phyloP scores from a whole-genome alignment of 805 yeast species.

The Candida pini region DNA sequence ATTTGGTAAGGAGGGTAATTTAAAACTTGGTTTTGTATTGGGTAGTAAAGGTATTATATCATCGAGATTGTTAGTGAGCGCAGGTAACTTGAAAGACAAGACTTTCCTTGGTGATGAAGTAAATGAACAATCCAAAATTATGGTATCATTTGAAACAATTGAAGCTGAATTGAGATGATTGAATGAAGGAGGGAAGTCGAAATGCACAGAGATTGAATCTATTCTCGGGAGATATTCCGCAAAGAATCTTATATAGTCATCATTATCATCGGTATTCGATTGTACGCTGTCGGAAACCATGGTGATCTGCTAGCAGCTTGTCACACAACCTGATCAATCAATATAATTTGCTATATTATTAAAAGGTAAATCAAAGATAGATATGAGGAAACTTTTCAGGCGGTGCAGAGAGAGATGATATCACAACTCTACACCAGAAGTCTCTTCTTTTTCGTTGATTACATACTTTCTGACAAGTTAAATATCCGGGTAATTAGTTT shows the following conservation, averaged over 20 bases:
- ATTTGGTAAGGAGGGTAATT: slow-evolving; percentile 2
- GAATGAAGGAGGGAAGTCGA: slow-evolving; percentile 4
- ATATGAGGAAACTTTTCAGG: no score
- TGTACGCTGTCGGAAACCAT: no score
- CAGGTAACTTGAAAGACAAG: not conserved
- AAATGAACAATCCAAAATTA: not conserved
- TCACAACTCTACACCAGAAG: no score
- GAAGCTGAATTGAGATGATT: not conserved
- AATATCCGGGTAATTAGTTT: no score
- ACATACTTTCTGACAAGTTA: no score
- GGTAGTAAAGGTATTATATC: slow-evolving; percentile 2
- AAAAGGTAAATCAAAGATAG: no score
- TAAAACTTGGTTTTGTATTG: slow-evolving; percentile 3
- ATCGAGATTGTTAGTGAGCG: not conserved
- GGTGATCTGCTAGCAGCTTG: no score
- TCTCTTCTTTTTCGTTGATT: no score
- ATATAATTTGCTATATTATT: no score
- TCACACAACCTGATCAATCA: no score
- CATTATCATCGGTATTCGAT: no score
- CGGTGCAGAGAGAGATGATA: no score
- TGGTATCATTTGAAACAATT: not conserved
- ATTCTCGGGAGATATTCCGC: slow-evolving; percentile 23
- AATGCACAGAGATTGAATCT: slow-evolving; percentile 13
- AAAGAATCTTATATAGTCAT: slow-evolving; percentile 5
- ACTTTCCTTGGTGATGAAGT: not conserved